Base-by-base conservation (phyloP, 2,329 filamentous ascomycete genomes). In the Aspergillus intermedius region DNA sequence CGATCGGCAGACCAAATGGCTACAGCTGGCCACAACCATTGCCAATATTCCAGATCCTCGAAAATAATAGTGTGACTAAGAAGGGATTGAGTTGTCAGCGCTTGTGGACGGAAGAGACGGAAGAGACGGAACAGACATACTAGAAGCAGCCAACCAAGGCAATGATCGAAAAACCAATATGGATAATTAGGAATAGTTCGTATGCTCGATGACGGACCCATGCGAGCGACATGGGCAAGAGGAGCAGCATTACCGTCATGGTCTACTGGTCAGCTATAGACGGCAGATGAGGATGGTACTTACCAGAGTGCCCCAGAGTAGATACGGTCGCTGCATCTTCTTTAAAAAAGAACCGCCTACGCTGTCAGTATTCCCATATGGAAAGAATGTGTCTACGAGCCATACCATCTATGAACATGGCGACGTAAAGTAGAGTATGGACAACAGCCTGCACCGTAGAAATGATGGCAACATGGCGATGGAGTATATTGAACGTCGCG, bases 401-500 rank as follows among this genome's bases (percentile, higher is more conserved):
- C 59, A 43, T 49, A 65, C 64, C 53, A 46, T 56, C 52, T 17
- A 58, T 49, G 28, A 62, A 64, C 9, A 69, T 53, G 1, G 77
- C 51, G 0, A 78, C 75, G 51, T 85, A 87, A 0, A 77, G 76
- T 1, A 83, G 49, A 0, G 82, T 83, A 57, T 88, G 84, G 0
- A 83, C 62, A 1, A 86, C 71, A 1, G 81, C 83, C 54, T 86
- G 76, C 0, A 82, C 49, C 0, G 82, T 83, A 5, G 81, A 75
- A 2, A 85, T 72, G 15, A 83, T 73, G 0, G 84, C 83, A 3
- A 83, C 73, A 74, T 82, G 83, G 0, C 84, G 78, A 62, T 87
- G 84, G 46, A 86, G 86, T 37, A 80, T 75, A 54, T 81, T 87
- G 58, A 81, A 87, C 0, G 80, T 82, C 1, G 76, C 75, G 60